Conservation (phyloP, 2,329 filamentous ascomycete genomes). For the Orbilia oligospora region DNA sequence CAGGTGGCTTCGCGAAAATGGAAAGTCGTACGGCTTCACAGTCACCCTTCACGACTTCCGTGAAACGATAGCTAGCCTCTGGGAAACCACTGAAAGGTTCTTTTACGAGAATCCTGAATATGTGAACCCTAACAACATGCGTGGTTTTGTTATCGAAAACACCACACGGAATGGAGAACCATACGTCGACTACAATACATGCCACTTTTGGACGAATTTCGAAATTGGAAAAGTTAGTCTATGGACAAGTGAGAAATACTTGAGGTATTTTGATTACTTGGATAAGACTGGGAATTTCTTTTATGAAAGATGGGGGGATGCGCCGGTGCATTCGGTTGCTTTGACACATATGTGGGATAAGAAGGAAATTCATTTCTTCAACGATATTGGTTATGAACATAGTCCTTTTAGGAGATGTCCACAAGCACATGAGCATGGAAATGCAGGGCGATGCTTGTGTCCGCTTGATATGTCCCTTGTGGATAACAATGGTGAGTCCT, state of each 20-base stretch:
- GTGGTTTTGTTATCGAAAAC: constrained; percentile 12
- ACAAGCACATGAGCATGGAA: constrained; percentile 6
- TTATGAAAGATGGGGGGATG: constrained; percentile 48
- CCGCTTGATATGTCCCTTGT: background rate
- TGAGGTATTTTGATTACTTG: constrained; percentile 40
- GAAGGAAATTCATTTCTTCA: constrained; percentile 41
- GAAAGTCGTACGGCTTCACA: constrained; percentile 42
- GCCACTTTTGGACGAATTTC: constrained; percentile 48
- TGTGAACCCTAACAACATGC: constrained; percentile 25
- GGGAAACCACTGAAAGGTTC: constrained; percentile 24
- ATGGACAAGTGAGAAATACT: constrained; percentile 37
- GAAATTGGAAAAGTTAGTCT: constrained; percentile 35
- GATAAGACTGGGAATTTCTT: constrained; percentile 36
- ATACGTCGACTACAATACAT: constrained; percentile 39
- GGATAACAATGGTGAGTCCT: constrained; percentile 30
- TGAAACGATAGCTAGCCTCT: constrained; percentile 26
- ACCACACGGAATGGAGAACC: constrained; percentile 8
- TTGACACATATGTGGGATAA: constrained; percentile 37
- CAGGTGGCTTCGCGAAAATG: constrained; percentile 38
- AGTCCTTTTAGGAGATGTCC: constrained; percentile 31
- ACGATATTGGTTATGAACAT: constrained; percentile 47
- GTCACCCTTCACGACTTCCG: constrained; percentile 28
- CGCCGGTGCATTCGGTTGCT: constrained; percentile 43
- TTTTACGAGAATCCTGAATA: constrained; percentile 34
- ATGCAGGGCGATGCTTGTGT: constrained; percentile 31